These are phyloP conservation scores for Cyberlindnera mrakii DNA, from an alignment of 805 yeast genomes.

Conservation along the genomic window DNA sequence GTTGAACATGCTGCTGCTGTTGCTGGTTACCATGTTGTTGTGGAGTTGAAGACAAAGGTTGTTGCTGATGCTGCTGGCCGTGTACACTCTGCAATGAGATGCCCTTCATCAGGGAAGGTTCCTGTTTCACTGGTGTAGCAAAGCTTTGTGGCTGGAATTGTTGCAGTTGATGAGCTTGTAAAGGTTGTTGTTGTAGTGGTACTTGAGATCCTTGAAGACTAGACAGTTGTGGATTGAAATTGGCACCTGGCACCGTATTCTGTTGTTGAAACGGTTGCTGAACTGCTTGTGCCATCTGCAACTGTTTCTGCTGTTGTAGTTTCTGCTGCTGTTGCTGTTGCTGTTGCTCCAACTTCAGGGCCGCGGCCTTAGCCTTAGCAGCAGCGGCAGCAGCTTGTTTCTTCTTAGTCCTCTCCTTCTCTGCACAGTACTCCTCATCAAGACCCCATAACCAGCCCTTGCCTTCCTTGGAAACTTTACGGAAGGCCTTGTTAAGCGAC, in stretches of 20 bases:
- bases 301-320: constrained; percentile 24
- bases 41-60: neutral
- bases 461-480: constrained; percentile 78
- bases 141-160: constrained; percentile 6
- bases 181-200: neutral
- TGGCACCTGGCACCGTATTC: neutral
- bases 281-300: constrained; percentile 17
- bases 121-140: neutral
- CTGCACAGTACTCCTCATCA: constrained; percentile 79
- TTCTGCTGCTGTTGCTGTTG: constrained; percentile 34
- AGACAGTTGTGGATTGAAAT: neutral
- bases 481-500: constrained; percentile 79
- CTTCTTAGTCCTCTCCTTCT: constrained; percentile 69
- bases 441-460: constrained; percentile 94
- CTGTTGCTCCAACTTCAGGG: constrained; percentile 45
- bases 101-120: neutral
- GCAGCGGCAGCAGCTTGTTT: constrained; percentile 62
- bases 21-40: neutral
- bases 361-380: constrained; percentile 52
- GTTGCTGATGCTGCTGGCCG: constrained; percentile 2
- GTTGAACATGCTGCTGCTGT: constrained; percentile 2
- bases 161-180: neutral
- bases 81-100: neutral
- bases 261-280: constrained; percentile 14
- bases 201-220: neutral